Evolutionary conservation across 1,139 yeast species (phyloP).

Genomic region (Geotrichum carabidarum): DNA sequence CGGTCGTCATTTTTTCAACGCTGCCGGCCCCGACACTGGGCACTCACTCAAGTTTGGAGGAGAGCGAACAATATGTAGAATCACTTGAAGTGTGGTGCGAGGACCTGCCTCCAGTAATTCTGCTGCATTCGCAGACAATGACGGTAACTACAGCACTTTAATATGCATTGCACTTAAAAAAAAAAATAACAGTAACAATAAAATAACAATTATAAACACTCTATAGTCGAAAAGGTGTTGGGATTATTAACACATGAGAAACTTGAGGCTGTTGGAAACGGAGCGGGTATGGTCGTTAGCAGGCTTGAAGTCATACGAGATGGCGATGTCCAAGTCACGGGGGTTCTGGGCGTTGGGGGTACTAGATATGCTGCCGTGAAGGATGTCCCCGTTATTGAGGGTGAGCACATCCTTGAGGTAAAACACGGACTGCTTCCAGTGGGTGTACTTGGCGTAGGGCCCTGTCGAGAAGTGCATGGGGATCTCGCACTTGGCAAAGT

Average conservation of each 20-base stretch:
- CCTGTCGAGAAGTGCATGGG: constrained; percentile 44
- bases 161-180: background rate
- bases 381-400: constrained; percentile 67
- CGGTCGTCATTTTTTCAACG: constrained; percentile 78
- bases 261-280: constrained; percentile 11
- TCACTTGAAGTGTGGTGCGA: constrained; percentile 76
- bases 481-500: constrained; percentile 53
- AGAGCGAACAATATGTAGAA: constrained; percentile 67
- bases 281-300: constrained; percentile 36
- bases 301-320: constrained; percentile 51
- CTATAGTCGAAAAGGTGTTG: background rate
- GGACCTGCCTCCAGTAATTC: constrained; percentile 71
- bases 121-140: constrained; percentile 85
- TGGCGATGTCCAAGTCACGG: constrained; percentile 51
- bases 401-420: constrained; percentile 80
- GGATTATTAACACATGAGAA: constrained; percentile 18
- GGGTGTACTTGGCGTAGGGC: constrained; percentile 44
- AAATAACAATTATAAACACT: background rate
- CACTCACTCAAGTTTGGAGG: constrained; percentile 64
- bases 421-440: constrained; percentile 96
- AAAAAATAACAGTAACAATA: background rate
- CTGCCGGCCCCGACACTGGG: constrained; percentile 84
- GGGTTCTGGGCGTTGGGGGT: constrained; percentile 76
- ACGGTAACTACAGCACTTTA: constrained; percentile 89
- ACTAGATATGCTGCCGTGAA: constrained; percentile 67